These are phyloP conservation scores for Limnomonas spitsbergensis DNA, from an alignment of 139 green algal species.

Conservation along the genomic window DNA sequence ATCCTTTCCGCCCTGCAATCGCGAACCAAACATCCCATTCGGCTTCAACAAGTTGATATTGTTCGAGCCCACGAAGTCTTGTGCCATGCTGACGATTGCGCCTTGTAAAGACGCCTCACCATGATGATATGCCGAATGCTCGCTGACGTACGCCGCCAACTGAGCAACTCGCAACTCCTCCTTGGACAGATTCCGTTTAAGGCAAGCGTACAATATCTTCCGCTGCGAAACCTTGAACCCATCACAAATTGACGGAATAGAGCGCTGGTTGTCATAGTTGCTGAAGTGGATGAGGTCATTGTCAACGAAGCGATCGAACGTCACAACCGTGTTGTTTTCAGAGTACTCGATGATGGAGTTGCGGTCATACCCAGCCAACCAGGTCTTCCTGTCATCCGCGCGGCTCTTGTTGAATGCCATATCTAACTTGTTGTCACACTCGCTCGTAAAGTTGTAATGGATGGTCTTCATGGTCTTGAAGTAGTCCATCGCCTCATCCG, in stretches of 20 bases:
- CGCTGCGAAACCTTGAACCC: slow-evolving; percentile 22
- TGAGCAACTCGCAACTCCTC: slow-evolving; percentile 25
- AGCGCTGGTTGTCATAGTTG: slow-evolving; percentile 2
- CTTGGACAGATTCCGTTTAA: not conserved
- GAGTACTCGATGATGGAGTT: not conserved
- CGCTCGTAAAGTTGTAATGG: not conserved
- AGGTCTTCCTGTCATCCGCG: slow-evolving; percentile 20
- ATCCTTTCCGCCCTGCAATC: slow-evolving; percentile 55
- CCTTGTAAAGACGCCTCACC: slow-evolving; percentile 16
- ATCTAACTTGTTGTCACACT: slow-evolving; percentile 7
- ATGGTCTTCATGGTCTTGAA: slow-evolving; percentile 16
- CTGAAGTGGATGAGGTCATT: slow-evolving; percentile 33
- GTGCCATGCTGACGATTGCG: slow-evolving; percentile 32
- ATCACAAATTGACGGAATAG: slow-evolving; percentile 11
- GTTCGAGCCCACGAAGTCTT: slow-evolving; percentile 35
- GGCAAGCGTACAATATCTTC: slow-evolving; percentile 20
- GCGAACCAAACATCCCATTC: slow-evolving; percentile 84
- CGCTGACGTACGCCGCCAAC: slow-evolving; percentile 19
- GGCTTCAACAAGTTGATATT: slow-evolving; percentile 41
- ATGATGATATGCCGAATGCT: slow-evolving; percentile 25
- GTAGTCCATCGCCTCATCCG: slow-evolving; percentile 23
- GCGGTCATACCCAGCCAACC: not conserved
- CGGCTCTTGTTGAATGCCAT: slow-evolving; percentile 26
- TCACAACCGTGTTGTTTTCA: slow-evolving; percentile 6
- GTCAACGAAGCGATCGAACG: slow-evolving; percentile 24